These are phyloP conservation scores for Ophiobolus disseminans DNA, from an alignment of 2,329 filamentous ascomycete genomes.

Conservation along the genomic window DNA sequence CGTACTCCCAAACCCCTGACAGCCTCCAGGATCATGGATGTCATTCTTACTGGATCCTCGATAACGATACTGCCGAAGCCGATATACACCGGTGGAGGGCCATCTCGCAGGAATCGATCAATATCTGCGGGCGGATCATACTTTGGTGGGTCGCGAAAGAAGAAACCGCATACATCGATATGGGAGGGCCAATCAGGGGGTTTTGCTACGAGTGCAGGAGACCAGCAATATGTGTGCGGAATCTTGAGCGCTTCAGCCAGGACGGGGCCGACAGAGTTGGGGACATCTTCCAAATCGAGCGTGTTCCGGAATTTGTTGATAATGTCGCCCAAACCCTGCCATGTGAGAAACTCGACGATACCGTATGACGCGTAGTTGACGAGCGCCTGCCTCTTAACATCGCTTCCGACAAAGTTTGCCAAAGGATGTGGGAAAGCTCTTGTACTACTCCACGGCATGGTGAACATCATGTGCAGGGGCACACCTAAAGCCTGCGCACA, in stretches of 20 bases:
- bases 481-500: slow-evolving; percentile 75
- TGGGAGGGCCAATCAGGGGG: slow-evolving; percentile 21
- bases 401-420: slow-evolving; percentile 52
- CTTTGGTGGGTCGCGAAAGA: slow-evolving; percentile 49
- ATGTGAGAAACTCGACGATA: slow-evolving; percentile 58
- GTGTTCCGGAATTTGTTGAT: slow-evolving; percentile 54
- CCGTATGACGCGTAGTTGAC: slow-evolving; percentile 56
- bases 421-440: slow-evolving; percentile 58
- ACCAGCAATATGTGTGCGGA: slow-evolving; percentile 58
- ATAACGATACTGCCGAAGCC: slow-evolving; percentile 66
- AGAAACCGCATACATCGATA: slow-evolving; percentile 54
- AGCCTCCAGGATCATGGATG: slow-evolving; percentile 56
- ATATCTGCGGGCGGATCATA: slow-evolving; percentile 53
- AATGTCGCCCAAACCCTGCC: slow-evolving; percentile 58
- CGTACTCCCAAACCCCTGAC: slow-evolving; percentile 47
- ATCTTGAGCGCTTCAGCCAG: slow-evolving; percentile 48
- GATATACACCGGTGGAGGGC: slow-evolving; percentile 61
- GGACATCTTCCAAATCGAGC: slow-evolving; percentile 52
- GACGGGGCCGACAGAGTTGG: slow-evolving; percentile 46
- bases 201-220: slow-evolving; percentile 41
- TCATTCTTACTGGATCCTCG: slow-evolving; percentile 57
- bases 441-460: slow-evolving; percentile 60
- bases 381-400: slow-evolving; percentile 34
- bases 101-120: slow-evolving; percentile 55
- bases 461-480: slow-evolving; percentile 78